Evolutionary conservation across 2,329 filamentous ascomycete species (phyloP).

Genomic region (Thielaviopsis ethacetica): DNA sequence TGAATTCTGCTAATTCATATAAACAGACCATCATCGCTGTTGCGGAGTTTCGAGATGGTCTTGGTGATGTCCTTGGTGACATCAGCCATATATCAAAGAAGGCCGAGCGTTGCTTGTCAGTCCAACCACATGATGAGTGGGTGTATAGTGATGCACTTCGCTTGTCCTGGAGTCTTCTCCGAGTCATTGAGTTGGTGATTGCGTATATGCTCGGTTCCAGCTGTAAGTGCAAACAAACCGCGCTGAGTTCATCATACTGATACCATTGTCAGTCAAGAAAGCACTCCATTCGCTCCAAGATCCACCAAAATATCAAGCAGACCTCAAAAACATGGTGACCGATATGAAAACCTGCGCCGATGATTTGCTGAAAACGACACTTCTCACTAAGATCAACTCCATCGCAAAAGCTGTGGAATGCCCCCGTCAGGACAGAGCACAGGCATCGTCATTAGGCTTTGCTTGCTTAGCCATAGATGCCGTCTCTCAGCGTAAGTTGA

Average conservation of each 20-base stretch:
- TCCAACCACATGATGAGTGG: not conserved
- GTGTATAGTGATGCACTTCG: not conserved
- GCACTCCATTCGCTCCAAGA: not conserved
- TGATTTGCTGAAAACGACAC: not conserved
- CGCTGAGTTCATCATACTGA: not conserved
- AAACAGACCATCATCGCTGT: not conserved
- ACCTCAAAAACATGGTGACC: not conserved
- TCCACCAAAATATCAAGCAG: not conserved
- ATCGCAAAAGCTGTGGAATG: not conserved
- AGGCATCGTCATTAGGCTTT: not conserved
- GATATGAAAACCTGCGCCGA: not conserved
- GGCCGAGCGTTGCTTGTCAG: not conserved
- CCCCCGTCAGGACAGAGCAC: not conserved
- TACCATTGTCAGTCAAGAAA: not conserved
- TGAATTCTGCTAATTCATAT: not conserved
- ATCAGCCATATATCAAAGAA: not conserved
- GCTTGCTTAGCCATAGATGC: not conserved
- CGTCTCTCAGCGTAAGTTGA: too few relatives aligned
- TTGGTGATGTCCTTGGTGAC: not conserved
- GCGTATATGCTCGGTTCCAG: not conserved
- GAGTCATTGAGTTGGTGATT: not conserved
- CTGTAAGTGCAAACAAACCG: not conserved
- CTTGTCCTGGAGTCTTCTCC: not conserved
- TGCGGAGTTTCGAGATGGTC: not conserved
- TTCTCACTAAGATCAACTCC: not conserved